Evolutionary conservation across 495 filamentous ascomycete species (phyloP), one percentile per base, ranked within the genome.

Genomic region (Sabuloglossum arenarium): DNA sequence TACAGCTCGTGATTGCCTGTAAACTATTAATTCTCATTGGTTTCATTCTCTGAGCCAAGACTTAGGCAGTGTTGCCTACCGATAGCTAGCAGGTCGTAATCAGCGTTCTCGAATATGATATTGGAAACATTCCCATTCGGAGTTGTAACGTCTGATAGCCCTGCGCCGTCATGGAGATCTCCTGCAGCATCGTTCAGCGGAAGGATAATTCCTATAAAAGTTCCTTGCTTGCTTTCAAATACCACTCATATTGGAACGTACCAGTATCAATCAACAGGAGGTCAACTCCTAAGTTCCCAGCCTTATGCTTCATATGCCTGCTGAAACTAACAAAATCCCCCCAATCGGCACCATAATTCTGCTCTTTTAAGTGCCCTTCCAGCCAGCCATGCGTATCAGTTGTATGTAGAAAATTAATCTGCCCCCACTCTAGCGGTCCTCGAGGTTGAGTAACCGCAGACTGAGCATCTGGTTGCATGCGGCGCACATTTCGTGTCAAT

Each of bases 371-470:
- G 75, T 98, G 91, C 24, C 91, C 91, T 6, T 78, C 88, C 61
- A 90, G 80, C 91, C 91, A 98, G 60, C 93, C 88, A 71, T 98
- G 91, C 19, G 84, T 90, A 69, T 94, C 85, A 19, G 89, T 95
- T 0, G 89, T 94, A 62, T 94, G 86, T n/a, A 98, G 71, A 68
- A 98, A 88, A 70, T 97, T 97, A 56, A 97, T 74, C 64, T 90
- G 82, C 21, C 85, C 89, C 88, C 91, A 94, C 61, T 67, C 65
- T 58, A 73, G 32, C 29, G 66, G 69, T 5, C 59, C 63, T 37
- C 60, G 63, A 29, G 71, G 70, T 23, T 58, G 25, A 16, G 63
- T 62, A 3, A 60, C 63, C 23, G 68, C 67, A 54, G 69, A 67
- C 27, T 64, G 61, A 0, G 73, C 71, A 34, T 67, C 73, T 9